Percentiles rank a stretch among this genome's conserved stretches.
Evolutionary conservation across 2,329 filamentous ascomycete genomes (phyloP).

Genomic region (Gyromitra esculenta): DNA sequence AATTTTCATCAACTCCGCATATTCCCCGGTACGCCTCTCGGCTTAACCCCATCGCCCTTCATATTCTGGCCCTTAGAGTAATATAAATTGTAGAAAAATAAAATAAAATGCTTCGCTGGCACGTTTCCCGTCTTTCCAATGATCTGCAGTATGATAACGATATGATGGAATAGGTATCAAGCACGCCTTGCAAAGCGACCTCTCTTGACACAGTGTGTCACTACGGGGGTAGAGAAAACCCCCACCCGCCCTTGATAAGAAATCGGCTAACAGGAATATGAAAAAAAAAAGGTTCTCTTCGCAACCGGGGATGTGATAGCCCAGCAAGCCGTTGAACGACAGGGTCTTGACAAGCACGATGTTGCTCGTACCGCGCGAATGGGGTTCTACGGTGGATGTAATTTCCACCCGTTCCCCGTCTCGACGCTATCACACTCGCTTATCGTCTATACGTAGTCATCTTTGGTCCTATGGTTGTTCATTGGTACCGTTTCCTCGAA

Average conservation of each 20-base stretch:
- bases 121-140: not conserved
- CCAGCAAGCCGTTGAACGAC: slow-evolving; percentile 88
- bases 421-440: slow-evolving; percentile 28
- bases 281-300: slow-evolving; percentile 74
- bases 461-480: slow-evolving; percentile 87
- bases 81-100: not conserved
- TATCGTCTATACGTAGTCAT: slow-evolving; percentile 65
- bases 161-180: slow-evolving; percentile 34
- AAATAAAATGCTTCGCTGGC: slow-evolving; percentile 35
- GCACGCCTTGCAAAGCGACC: slow-evolving; percentile 40
- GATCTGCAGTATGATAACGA: not conserved
- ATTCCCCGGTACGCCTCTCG: not conserved
- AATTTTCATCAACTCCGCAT: not conserved
- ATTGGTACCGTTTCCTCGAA: slow-evolving; percentile 85
- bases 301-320: slow-evolving; percentile 89
- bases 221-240: slow-evolving; percentile 71
- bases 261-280: slow-evolving; percentile 8
- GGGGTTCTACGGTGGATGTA: slow-evolving; percentile 80
- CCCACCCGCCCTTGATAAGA: slow-evolving; percentile 26
- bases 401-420: slow-evolving; percentile 56
- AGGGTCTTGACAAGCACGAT: slow-evolving; percentile 80
- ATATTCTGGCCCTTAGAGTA: not conserved
- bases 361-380: slow-evolving; percentile 77
- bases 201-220: slow-evolving; percentile 83
- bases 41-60: not conserved